Conservation (phyloP, 257 asterid genomes). For the Cordia subcordata region DNA sequence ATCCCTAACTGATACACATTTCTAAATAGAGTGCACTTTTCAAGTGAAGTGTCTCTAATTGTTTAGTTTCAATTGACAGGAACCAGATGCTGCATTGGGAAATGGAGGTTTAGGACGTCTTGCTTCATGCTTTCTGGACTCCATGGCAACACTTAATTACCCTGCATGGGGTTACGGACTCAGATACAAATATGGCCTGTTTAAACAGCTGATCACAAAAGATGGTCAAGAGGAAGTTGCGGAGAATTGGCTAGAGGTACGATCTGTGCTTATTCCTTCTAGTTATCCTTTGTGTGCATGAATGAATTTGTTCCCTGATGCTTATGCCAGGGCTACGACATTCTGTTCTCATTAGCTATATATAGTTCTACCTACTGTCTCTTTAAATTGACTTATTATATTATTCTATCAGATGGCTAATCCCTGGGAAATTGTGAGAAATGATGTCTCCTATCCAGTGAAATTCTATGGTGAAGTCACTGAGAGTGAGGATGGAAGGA, state of each 20-base stretch:
- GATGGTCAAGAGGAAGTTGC: constrained; percentile 68
- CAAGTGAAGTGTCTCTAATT: neutral
- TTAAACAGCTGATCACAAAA: constrained; percentile 58
- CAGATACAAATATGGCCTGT: constrained; percentile 57
- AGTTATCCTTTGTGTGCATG: neutral
- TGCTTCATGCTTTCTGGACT: constrained; percentile 63
- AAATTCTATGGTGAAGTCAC: constrained; percentile 56
- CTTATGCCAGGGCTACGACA: too few species aligned
- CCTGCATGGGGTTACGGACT: constrained; percentile 77
- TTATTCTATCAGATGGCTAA: constrained; percentile 46
- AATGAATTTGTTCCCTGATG: neutral
- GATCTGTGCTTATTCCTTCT: neutral
- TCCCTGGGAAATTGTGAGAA: constrained; percentile 65
- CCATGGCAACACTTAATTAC: constrained; percentile 56
- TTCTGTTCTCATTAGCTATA: neutral
- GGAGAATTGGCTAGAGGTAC: constrained; percentile 65
- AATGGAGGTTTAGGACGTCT: constrained; percentile 67
- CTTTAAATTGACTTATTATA: constrained; percentile 8
- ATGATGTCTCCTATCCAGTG: constrained; percentile 51
- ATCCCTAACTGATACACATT: too few species aligned
- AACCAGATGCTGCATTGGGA: constrained; percentile 67
- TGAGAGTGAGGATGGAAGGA: constrained; percentile 39
- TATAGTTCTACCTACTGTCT: too few species aligned
- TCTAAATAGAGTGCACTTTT: neutral
- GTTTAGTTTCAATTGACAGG: constrained; percentile 23